Evolutionary conservation across 2,329 filamentous ascomycete genomes (phyloP).

Genomic region (Pseudocercospora macadamiae): DNA sequence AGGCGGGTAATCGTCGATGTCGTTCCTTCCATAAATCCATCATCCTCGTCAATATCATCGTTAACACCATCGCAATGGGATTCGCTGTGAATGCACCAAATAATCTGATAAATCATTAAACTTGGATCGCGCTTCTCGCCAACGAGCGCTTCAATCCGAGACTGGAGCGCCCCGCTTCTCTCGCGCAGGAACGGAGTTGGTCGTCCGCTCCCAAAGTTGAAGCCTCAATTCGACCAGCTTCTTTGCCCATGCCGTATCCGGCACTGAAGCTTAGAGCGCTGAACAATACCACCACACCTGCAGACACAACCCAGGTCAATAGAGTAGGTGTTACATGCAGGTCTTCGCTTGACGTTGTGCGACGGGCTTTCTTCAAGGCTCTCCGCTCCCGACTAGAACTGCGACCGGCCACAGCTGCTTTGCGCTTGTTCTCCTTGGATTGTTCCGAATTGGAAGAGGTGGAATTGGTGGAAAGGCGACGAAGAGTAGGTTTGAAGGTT

Average conservation of each 20-base stretch:
- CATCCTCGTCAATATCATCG: constrained; percentile 1
- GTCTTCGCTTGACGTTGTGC: constrained; percentile 35
- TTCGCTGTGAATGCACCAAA: neutral
- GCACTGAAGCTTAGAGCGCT: constrained; percentile 67
- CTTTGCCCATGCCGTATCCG: constrained; percentile 64
- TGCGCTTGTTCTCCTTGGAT: constrained; percentile 48
- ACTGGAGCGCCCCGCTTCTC: constrained; percentile 36
- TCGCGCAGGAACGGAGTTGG: constrained; percentile 34
- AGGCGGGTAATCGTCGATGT: neutral
- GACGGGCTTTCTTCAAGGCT: constrained; percentile 48
- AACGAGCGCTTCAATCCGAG: constrained; percentile 38
- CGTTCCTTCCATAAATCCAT: neutral
- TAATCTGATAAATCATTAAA: constrained; percentile 18
- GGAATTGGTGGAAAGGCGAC: constrained; percentile 35
- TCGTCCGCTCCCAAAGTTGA: constrained; percentile 26
- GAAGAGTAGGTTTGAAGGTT: constrained; percentile 41
- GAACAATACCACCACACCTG: constrained; percentile 66
- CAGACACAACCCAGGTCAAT: constrained; percentile 67
- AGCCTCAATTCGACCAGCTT: constrained; percentile 39
- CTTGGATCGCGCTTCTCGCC: constrained; percentile 37
- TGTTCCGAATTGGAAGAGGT: constrained; percentile 34
- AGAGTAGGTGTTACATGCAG: constrained; percentile 59
- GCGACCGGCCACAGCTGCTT: constrained; percentile 41
- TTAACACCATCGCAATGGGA: constrained; percentile 16
- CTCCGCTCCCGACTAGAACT: constrained; percentile 50